These are phyloP conservation scores for Boletus tomentosulus DNA, from an alignment of 768 basidiomycete genomes.

Conservation along the genomic window DNA sequence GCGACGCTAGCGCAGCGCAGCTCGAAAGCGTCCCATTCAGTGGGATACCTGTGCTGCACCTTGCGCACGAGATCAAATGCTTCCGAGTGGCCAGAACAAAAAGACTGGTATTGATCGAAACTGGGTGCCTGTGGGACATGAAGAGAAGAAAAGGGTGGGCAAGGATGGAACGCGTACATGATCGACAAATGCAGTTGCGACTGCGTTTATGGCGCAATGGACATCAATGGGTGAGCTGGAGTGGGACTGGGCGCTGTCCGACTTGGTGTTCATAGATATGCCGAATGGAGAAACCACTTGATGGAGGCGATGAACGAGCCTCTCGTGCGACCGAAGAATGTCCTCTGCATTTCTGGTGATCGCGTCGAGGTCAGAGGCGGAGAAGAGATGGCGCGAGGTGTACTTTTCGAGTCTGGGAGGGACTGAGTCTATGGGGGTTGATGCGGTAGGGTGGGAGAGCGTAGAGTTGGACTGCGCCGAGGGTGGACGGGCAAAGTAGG, in stretches of 20 bases:
- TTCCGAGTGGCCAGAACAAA: conserved; percentile 83
- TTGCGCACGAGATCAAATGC: conserved; percentile 72
- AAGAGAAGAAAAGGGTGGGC: neutral
- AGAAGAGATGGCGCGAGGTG: conserved; percentile 48
- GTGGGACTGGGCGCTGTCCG: conserved; percentile 3
- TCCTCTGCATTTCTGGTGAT: conserved; percentile 67
- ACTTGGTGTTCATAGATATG: conserved; percentile 35
- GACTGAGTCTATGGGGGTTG: conserved; percentile 5
- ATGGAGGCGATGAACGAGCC: conserved; percentile 54
- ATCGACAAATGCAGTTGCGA: conserved; percentile 54
- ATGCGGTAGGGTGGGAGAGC: conserved; percentile 25
- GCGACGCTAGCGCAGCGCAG: conserved; percentile 63
- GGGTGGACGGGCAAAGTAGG: conserved; percentile 35
- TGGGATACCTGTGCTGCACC: conserved; percentile 54
- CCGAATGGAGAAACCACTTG: conserved; percentile 49
- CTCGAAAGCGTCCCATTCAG: conserved; percentile 85
- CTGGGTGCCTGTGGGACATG: conserved; percentile 51
- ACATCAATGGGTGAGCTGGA: conserved; percentile 37
- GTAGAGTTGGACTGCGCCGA: conserved; percentile 41
- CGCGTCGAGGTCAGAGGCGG: conserved; percentile 51
- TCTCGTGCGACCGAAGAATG: conserved; percentile 64
- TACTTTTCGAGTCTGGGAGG: conserved; percentile 30
- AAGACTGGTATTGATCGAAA: conserved; percentile 78
- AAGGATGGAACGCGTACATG: conserved; percentile 38
- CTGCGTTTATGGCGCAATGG: conserved; percentile 31